Evolutionary conservation across 345 rosid genomes (phyloP).

Genomic region (Citropsis articulata): DNA sequence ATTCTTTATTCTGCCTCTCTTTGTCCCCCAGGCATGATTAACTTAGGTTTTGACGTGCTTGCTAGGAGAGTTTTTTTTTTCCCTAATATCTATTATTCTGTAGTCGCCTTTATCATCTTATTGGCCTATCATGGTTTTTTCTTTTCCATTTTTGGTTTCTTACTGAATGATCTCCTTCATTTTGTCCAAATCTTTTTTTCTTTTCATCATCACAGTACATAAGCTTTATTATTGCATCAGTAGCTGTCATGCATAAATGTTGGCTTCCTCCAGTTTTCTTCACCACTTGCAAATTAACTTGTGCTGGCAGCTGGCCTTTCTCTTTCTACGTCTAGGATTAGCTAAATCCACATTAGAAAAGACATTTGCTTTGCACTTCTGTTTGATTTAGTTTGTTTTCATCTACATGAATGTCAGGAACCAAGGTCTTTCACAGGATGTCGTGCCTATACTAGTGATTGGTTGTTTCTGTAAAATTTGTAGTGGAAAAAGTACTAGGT

Average conservation of each 20-base stretch:
- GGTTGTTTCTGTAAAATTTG: not conserved
- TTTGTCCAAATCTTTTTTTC: not conserved
- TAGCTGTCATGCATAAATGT: not conserved
- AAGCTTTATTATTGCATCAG: not conserved
- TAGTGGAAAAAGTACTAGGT: not conserved
- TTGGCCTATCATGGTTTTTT: not conserved
- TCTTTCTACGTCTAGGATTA: not conserved
- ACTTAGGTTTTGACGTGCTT: not conserved
- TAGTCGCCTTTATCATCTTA: not conserved
- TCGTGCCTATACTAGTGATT: not conserved
- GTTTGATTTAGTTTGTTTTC: not conserved
- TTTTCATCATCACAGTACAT: not conserved
- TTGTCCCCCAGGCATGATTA: not conserved
- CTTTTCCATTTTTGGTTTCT: not conserved
- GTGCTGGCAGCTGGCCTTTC: not conserved
- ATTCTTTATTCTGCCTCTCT: not conserved
- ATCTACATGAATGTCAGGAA: not conserved
- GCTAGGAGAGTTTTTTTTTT: not conserved
- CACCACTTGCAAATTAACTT: not conserved
- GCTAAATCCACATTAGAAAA: not conserved
- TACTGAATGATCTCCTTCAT: not conserved
- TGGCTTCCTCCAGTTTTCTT: not conserved
- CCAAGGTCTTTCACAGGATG: not conserved
- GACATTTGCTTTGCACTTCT: not conserved
- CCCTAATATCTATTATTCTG: not conserved